Conservation (phyloP, 202 grass and related monocot species). For the Setaria italica region DNA sequence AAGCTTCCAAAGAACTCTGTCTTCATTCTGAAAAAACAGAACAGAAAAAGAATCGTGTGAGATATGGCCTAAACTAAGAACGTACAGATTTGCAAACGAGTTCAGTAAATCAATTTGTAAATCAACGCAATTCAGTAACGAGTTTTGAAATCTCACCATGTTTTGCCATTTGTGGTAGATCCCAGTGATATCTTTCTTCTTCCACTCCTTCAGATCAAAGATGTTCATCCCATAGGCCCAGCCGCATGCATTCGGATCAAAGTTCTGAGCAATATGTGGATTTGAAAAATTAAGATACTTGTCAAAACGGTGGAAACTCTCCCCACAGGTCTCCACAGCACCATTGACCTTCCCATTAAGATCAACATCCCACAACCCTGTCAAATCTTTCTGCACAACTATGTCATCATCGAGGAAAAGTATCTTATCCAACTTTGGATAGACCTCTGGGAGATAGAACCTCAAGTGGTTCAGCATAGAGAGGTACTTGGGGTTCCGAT, state of each 20-base stretch:
- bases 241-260: constrained; percentile 95
- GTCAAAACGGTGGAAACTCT: constrained; percentile 98
- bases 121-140: constrained; percentile 21
- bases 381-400: constrained; percentile 99
- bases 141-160: constrained; percentile 56
- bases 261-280: constrained; percentile 95
- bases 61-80: constrained; percentile 26
- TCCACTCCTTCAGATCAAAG: constrained; percentile 94
- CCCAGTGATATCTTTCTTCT: constrained; percentile 97
- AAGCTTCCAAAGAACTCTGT: constrained; percentile 95
- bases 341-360: constrained; percentile 96
- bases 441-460: constrained; percentile 97
- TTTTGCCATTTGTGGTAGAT: constrained; percentile 99
- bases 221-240: constrained; percentile 99
- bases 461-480: constrained; percentile 98
- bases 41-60: constrained; percentile 17
- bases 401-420: constrained; percentile 99
- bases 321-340: constrained; percentile 90
- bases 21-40: constrained; percentile 74
- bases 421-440: constrained; percentile 96
- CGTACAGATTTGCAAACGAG: not conserved
- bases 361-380: constrained; percentile 94
- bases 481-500: constrained; percentile 96
- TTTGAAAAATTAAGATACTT: constrained; percentile 99
- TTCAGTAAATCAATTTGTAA: not conserved